phyloP scores from a whole-genome alignment of 805 yeast species.

The Candida sanyiensis region DNA sequence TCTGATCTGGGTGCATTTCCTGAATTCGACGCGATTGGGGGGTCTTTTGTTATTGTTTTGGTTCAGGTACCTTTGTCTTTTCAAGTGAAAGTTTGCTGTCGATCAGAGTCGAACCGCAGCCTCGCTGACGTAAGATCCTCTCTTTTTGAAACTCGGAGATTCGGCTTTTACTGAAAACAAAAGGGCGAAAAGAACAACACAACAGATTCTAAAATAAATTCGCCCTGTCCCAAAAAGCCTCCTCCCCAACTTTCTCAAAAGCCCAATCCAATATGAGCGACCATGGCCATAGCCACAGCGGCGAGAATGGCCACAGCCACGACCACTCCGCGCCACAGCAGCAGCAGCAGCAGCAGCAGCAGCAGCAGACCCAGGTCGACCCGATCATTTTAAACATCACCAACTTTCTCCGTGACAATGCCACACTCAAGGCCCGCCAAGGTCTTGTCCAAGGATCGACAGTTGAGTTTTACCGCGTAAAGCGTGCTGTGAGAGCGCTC shows the following conservation, averaged over 20 bases:
- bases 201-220: too few relatives aligned
- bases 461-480: conserved; percentile 79
- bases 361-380: conserved; percentile 20
- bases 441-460: conserved; percentile 71
- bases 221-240: not conserved
- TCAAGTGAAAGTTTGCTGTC: conserved; percentile 1
- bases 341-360: conserved; percentile 1
- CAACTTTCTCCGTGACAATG: conserved; percentile 58
- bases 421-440: conserved; percentile 68
- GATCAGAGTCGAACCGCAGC: conserved; percentile 6
- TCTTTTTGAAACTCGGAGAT: too few relatives aligned
- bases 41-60: too few relatives aligned
- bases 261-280: conserved; percentile 4
- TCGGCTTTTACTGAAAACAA: too few relatives aligned
- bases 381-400: conserved; percentile 70
- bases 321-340: not conserved
- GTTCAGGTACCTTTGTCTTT: not conserved
- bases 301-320: conserved; percentile 1
- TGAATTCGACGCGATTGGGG: not conserved
- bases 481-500: conserved; percentile 77
- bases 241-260: too few relatives aligned
- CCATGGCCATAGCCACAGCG: conserved; percentile 4
- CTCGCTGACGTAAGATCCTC: too few relatives aligned
- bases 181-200: not conserved
- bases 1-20: conserved; percentile 28